These are phyloP conservation scores for Claviceps cyperi DNA, from an alignment of 2,329 filamentous ascomycete genomes.

Conservation along the genomic window DNA sequence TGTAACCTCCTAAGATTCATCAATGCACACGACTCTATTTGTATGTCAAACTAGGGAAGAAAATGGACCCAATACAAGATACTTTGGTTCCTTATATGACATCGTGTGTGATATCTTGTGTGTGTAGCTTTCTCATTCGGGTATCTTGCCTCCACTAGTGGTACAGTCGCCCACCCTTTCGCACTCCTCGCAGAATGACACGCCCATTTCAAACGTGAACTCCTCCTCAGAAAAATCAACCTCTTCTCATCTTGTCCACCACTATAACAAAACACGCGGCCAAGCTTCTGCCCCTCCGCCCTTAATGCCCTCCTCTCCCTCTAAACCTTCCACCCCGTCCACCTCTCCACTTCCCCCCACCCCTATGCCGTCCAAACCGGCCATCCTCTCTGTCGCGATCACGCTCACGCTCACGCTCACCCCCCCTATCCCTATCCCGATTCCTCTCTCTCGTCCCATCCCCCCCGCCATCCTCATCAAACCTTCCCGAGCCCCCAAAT, in stretches of 20 bases:
- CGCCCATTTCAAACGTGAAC: not conserved
- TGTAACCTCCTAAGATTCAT: not conserved
- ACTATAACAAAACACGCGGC: too few relatives aligned
- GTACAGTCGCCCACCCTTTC: not conserved
- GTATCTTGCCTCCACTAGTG: not conserved
- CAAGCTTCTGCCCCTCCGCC: not conserved
- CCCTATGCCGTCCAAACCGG: constrained; percentile 17
- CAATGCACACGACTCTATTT: not conserved
- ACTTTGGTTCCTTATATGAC: too few relatives aligned
- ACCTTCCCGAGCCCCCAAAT: constrained; percentile 13
- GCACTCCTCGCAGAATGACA: not conserved
- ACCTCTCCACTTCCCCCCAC: constrained; percentile 25
- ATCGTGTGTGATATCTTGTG: too few relatives aligned
- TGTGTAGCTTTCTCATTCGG: not conserved
- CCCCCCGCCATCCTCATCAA: constrained; percentile 11
- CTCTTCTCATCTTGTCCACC: too few relatives aligned
- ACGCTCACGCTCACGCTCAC: constrained; percentile 21
- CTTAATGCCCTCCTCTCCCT: constrained; percentile 3
- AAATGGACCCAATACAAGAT: not conserved
- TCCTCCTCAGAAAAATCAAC: too few relatives aligned
- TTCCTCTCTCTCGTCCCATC: constrained; percentile 10
- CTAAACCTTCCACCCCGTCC: constrained; percentile 21
- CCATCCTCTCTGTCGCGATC: constrained; percentile 23
- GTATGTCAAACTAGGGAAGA: not conserved
- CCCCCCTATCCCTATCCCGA: not conserved